Evolutionary conservation across 1,284 basidiomycete species (phyloP).

Genomic region (Volvariella surrecta): DNA sequence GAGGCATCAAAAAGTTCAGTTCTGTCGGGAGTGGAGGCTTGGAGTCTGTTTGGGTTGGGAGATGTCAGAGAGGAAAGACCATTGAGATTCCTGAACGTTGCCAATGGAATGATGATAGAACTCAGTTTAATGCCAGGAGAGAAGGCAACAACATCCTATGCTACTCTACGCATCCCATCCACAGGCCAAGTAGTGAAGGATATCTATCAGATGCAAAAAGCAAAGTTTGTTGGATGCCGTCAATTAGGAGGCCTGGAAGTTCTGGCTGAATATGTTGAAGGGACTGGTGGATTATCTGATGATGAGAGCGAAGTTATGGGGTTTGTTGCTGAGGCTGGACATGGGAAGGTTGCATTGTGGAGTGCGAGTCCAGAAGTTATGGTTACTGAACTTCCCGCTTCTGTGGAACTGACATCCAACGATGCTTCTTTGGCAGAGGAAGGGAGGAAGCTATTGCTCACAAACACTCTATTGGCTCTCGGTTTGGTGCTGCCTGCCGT

Average conservation of each 20-base stretch:
- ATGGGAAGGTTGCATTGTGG: slow-evolving; percentile 54
- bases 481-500: slow-evolving; percentile 36
- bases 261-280: slow-evolving; percentile 25
- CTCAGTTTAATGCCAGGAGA: slow-evolving; percentile 42
- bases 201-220: slow-evolving; percentile 17
- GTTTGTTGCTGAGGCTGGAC: slow-evolving; percentile 33
- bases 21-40: slow-evolving; percentile 6
- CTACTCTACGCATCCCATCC: slow-evolving; percentile 25
- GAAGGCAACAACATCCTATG: slow-evolving; percentile 23
- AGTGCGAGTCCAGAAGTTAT: slow-evolving; percentile 60
- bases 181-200: slow-evolving; percentile 16
- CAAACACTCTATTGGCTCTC: slow-evolving; percentile 33
- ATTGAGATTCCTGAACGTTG: slow-evolving; percentile 49
- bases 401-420: slow-evolving; percentile 22
- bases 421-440: slow-evolving; percentile 28
- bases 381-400: slow-evolving; percentile 31
- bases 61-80: slow-evolving; percentile 16
- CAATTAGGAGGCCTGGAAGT: slow-evolving; percentile 17
- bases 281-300: slow-evolving; percentile 18
- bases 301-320: slow-evolving; percentile 21
- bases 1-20: slow-evolving; percentile 12
- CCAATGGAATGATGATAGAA: slow-evolving; percentile 43
- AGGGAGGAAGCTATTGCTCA: slow-evolving; percentile 29
- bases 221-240: slow-evolving; percentile 20
- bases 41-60: slow-evolving; percentile 12